A percentile compares a stretch with the other conserved stretches of the same genome.
phyloP scores from a whole-genome alignment of 2,329 filamentous ascomycete genomes.

The Decorospora gaudefroyi region DNA sequence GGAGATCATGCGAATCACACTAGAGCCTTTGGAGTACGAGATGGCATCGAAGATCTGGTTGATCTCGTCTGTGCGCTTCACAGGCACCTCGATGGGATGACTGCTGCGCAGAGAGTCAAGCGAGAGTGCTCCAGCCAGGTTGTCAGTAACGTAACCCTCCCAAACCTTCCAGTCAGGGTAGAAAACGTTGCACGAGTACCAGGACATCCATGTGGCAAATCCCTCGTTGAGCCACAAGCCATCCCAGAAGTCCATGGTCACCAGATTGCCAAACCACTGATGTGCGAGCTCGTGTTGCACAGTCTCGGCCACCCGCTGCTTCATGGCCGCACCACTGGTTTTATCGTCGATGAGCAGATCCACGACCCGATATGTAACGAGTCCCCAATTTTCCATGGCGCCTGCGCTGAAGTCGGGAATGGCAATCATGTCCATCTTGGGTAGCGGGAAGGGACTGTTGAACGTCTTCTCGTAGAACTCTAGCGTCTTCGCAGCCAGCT shows the following conservation, averaged over 20 bases:
- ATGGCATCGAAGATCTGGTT: constrained; percentile 99
- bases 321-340: constrained; percentile 82
- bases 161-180: constrained; percentile 99
- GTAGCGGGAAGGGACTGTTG: constrained; percentile 80
- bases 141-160: constrained; percentile 93
- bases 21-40: constrained; percentile 95
- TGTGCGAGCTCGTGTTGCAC: constrained; percentile 97
- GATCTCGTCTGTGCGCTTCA: constrained; percentile 93
- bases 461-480: constrained; percentile 97
- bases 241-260: constrained; percentile 99
- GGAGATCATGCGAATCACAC: constrained; percentile 95
- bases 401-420: constrained; percentile 95
- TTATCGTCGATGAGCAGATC: constrained; percentile 91
- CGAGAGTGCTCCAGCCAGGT: constrained; percentile 81
- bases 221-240: constrained; percentile 95
- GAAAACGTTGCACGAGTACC: constrained; percentile 93
- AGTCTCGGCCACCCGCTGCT: constrained; percentile 91
- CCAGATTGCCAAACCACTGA: constrained; percentile 97
- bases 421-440: constrained; percentile 96
- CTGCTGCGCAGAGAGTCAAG: constrained; percentile 92
- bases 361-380: constrained; percentile 92
- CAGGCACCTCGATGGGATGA: constrained; percentile 94
- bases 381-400: constrained; percentile 98
- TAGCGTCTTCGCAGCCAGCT: constrained; percentile 85
- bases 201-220: constrained; percentile 89